phyloP scores from a whole-genome alignment of 345 rosid species.

The Euphorbia lathyris region DNA sequence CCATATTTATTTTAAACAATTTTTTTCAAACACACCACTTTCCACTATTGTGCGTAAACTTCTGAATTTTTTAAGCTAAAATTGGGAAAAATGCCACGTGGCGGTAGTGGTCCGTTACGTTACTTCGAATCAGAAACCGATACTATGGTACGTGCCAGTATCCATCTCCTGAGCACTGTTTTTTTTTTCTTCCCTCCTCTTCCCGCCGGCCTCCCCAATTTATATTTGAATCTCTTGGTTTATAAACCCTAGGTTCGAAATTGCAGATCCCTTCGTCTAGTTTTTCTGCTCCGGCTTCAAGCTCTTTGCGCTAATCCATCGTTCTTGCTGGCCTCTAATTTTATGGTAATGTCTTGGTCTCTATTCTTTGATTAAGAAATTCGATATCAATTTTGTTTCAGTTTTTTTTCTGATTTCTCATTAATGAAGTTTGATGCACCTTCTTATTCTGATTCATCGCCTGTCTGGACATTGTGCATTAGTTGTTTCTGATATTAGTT shows the following conservation, averaged over 20 bases:
- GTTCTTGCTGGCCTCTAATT: neutral
- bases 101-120: neutral
- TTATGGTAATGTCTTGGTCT: neutral
- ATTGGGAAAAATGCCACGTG: neutral
- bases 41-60: no score
- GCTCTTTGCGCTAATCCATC: neutral
- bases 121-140: neutral
- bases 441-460: neutral
- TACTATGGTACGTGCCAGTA: neutral
- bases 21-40: no score
- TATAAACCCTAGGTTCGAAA: slow-evolving; percentile 3
- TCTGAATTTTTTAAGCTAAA: no score
- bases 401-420: neutral
- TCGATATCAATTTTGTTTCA: neutral
- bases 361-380: neutral
- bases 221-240: neutral
- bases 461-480: neutral
- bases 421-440: neutral
- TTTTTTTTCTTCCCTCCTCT: neutral
- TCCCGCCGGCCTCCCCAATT: slow-evolving; percentile 4
- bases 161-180: neutral
- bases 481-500: neutral
- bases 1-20: no score
- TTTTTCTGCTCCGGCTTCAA: neutral
- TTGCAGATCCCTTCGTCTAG: neutral